phyloP scores from a whole-genome alignment of 2,329 filamentous ascomycete genomes.

The Trichoderma simmonsii region DNA sequence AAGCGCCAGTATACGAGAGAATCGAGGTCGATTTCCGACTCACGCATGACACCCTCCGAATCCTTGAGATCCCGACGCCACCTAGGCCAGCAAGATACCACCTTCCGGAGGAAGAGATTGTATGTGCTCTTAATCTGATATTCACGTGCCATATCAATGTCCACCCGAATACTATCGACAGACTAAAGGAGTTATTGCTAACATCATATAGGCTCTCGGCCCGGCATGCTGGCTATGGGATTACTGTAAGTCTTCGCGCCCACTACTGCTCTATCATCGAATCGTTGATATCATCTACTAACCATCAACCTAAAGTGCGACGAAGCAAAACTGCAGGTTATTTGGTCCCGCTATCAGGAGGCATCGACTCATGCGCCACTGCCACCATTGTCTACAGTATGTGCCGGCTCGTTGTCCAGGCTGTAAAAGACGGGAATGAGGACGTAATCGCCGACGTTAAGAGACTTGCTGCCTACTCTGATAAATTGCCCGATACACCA shows the following conservation, averaged over 20 bases:
- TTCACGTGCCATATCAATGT: background rate
- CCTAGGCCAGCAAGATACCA: constrained; percentile 42
- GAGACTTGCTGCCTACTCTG: constrained; percentile 23
- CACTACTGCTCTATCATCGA: background rate
- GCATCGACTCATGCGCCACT: constrained; percentile 55
- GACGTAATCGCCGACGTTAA: constrained; percentile 28
- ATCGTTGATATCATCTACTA: background rate
- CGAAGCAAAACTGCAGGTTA: constrained; percentile 51
- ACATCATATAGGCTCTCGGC: constrained; percentile 43
- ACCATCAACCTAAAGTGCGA: constrained; percentile 22
- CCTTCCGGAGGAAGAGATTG: constrained; percentile 63
- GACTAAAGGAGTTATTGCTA: background rate
- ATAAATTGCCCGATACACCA: constrained; percentile 16
- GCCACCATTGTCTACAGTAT: constrained; percentile 43
- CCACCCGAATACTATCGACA: background rate
- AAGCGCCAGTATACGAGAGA: constrained; percentile 20
- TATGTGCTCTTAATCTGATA: background rate
- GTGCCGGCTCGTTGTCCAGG: constrained; percentile 54
- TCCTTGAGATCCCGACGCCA: constrained; percentile 19
- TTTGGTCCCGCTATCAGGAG: constrained; percentile 51
- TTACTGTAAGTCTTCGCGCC: constrained; percentile 40
- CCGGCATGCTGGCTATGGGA: constrained; percentile 67
- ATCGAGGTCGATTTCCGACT: constrained; percentile 19
- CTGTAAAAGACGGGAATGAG: constrained; percentile 38
- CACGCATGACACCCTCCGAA: constrained; percentile 28